A percentile compares a stretch with the other conserved stretches of the same genome.
These are phyloP conservation scores for Lactuca sativa DNA, from an alignment of 129 eudicot genomes.

Conservation along the genomic window DNA sequence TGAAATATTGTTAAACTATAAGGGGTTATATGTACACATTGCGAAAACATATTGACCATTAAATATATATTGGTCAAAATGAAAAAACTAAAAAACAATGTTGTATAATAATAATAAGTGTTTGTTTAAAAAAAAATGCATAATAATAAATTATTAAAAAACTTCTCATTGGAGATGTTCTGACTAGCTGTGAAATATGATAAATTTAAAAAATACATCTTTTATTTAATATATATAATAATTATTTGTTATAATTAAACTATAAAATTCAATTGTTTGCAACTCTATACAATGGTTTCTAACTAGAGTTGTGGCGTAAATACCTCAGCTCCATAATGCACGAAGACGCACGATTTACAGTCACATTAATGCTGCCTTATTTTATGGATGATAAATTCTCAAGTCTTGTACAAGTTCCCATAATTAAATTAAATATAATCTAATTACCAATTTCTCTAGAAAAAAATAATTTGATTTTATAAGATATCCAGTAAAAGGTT, in stretches of 20 bases:
- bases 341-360: constrained; percentile 33
- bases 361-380: constrained; percentile 20
- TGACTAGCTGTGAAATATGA: no score
- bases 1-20: no score
- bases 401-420: constrained; percentile 19
- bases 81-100: no score
- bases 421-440: background rate
- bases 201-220: background rate
- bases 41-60: no score
- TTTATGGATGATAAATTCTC: constrained; percentile 12
- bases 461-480: background rate
- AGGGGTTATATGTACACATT: no score
- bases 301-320: constrained; percentile 17
- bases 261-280: background rate
- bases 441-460: background rate
- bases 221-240: background rate
- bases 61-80: no score
- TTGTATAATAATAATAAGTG: no score
- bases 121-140: no score
- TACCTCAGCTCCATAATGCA: constrained; percentile 19
- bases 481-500: no score
- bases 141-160: no score
- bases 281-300: constrained; percentile 3
- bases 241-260: background rate
- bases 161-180: no score